Percentiles rank a stretch among this genome's conserved stretches.
Conservation (phyloP, 768 basidiomycete genomes). For the Phallus indusiatus region DNA sequence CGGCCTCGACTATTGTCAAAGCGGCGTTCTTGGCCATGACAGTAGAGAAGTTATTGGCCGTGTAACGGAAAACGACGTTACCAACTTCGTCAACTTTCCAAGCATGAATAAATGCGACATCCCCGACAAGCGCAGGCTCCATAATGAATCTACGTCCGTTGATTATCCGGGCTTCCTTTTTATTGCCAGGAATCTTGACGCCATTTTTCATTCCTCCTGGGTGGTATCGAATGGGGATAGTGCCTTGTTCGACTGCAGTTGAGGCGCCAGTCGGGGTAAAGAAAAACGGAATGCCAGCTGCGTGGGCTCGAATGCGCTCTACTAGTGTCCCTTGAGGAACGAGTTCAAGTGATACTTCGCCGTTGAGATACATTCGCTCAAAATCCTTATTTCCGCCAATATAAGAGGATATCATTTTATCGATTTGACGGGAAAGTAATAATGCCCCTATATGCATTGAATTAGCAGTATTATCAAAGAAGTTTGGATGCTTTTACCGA, state of each 20-base stretch:
- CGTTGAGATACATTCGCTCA: conserved; percentile 70
- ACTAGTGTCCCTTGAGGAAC: conserved; percentile 89
- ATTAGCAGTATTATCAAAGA: background rate
- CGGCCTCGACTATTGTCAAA: conserved; percentile 88
- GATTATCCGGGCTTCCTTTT: conserved; percentile 69
- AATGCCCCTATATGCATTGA: conserved; percentile 46
- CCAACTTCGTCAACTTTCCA: conserved; percentile 92
- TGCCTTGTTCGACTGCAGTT: conserved; percentile 73
- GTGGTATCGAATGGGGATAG: conserved; percentile 72
- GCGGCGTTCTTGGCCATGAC: conserved; percentile 87
- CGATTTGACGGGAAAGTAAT: conserved; percentile 63
- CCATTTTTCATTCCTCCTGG: conserved; percentile 63
- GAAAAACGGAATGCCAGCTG: conserved; percentile 90
- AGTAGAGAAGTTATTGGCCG: conserved; percentile 79
- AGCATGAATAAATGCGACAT: conserved; percentile 78
- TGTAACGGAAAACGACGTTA: conserved; percentile 83
- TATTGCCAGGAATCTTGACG: conserved; percentile 60
- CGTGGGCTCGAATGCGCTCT: conserved; percentile 81
- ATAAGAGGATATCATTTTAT: conserved; percentile 82
- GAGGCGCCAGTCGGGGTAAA: conserved; percentile 85
- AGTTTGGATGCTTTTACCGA: conserved; percentile 40
- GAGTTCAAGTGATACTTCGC: conserved; percentile 76
- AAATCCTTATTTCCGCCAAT: conserved; percentile 89
- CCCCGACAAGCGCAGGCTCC: conserved; percentile 71
- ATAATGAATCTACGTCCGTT: conserved; percentile 73